Evolutionary conservation across 2,329 filamentous ascomycete genomes (phyloP).

Genomic region (Pseudogymnoascus sp.): DNA sequence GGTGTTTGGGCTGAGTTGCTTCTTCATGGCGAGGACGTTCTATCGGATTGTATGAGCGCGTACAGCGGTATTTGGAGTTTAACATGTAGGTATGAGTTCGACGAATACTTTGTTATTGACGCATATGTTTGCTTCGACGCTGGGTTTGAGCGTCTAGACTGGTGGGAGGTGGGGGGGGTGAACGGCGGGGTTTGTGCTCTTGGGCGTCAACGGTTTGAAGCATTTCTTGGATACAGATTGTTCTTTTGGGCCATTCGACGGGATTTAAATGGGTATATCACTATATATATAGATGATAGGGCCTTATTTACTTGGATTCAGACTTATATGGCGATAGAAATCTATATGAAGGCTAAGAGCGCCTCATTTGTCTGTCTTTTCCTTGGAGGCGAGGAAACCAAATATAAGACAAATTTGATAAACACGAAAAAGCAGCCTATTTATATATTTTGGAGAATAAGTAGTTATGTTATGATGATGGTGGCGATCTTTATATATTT

Average conservation of each 20-base stretch:
- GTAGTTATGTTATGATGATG: neutral
- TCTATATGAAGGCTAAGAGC: neutral
- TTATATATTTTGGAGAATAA: neutral
- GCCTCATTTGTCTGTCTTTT: neutral
- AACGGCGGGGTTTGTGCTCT: neutral
- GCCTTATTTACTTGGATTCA: neutral
- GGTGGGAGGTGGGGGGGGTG: neutral
- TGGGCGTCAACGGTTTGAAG: neutral
- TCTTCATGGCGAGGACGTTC: slow-evolving; percentile 26
- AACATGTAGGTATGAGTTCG: neutral
- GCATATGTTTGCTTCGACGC: neutral
- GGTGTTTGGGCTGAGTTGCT: slow-evolving; percentile 72
- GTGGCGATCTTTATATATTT: neutral
- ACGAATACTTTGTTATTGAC: neutral
- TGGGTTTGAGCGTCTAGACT: neutral
- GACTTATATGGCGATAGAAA: neutral
- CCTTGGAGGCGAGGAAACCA: neutral
- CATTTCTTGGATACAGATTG: slow-evolving; percentile 1
- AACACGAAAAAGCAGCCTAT: neutral
- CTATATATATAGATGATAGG: neutral
- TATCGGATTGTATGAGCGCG: slow-evolving; percentile 26
- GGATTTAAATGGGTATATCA: neutral
- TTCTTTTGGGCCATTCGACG: neutral
- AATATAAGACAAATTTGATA: neutral
- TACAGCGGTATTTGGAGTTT: neutral